Percentiles rank a stretch among this genome's conserved stretches.
Conservation (phyloP, 1,284 basidiomycete species). For the Boletus smithii region DNA sequence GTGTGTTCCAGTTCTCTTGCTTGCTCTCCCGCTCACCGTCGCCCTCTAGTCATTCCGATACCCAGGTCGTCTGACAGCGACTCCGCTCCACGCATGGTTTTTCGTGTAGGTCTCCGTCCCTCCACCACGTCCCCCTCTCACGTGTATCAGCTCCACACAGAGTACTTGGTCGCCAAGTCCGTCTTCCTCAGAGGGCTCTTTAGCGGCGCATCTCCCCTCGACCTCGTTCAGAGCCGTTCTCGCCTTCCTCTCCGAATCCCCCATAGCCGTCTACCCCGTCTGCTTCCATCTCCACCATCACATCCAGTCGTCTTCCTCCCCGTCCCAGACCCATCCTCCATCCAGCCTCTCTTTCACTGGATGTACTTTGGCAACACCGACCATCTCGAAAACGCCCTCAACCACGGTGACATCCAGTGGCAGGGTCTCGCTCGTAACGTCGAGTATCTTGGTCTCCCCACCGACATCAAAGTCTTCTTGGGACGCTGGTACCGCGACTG, state of each 20-base stretch:
- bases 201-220: constrained; percentile 58
- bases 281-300: constrained; percentile 60
- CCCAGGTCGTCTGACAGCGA: too few species aligned
- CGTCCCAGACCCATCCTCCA: constrained; percentile 71
- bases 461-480: constrained; percentile 67
- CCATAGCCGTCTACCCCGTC: constrained; percentile 54
- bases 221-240: constrained; percentile 29
- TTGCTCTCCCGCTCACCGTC: too few species aligned
- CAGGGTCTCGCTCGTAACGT: constrained; percentile 77
- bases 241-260: constrained; percentile 39
- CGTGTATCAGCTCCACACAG: constrained; percentile 58
- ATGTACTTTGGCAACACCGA: constrained; percentile 70
- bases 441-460: constrained; percentile 69
- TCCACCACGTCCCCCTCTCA: background rate
- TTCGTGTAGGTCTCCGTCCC: constrained; percentile 56
- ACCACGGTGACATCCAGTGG: constrained; percentile 62
- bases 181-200: constrained; percentile 64
- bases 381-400: constrained; percentile 58
- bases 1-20: constrained; percentile 37
- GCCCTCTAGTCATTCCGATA: too few species aligned
- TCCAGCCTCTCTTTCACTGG: constrained; percentile 71
- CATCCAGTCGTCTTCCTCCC: constrained; percentile 71
- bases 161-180: constrained; percentile 72
- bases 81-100: constrained; percentile 26
- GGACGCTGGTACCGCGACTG: constrained; percentile 61